Conservation (phyloP, 2,329 filamentous ascomycete genomes). For the Paracoccidioides lutzii region DNA sequence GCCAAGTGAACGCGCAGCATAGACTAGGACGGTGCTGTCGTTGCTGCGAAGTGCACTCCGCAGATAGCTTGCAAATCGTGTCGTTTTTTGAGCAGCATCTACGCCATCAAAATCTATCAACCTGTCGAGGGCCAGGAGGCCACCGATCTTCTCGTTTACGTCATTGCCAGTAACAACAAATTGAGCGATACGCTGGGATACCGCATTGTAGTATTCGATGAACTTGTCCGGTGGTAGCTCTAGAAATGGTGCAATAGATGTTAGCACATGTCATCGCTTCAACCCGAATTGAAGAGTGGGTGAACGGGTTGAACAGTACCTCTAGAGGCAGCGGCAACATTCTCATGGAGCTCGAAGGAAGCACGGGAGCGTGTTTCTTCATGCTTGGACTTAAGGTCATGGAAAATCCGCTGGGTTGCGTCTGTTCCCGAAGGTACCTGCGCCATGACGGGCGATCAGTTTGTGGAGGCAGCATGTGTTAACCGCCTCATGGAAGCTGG, state of each 20-base stretch:
- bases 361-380: conserved; percentile 37
- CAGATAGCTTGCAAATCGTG: conserved; percentile 82
- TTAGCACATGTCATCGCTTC: neutral
- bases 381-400: conserved; percentile 45
- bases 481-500: conserved; percentile 1
- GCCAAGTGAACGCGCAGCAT: conserved; percentile 77
- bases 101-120: conserved; percentile 95
- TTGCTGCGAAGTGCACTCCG: conserved; percentile 79
- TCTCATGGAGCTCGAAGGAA: conserved; percentile 36
- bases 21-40: conserved; percentile 80
- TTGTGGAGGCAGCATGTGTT: neutral
- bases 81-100: conserved; percentile 85
- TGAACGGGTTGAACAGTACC: conserved; percentile 20
- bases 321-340: conserved; percentile 34
- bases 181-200: conserved; percentile 52
- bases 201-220: conserved; percentile 52
- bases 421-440: conserved; percentile 35
- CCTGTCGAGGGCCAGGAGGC: conserved; percentile 80
- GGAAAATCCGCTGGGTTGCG: conserved; percentile 43
- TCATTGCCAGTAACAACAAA: conserved; percentile 79
- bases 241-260: conserved; percentile 18
- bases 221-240: conserved; percentile 77
- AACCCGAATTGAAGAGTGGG: neutral
- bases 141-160: conserved; percentile 76
- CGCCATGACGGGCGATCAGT: conserved; percentile 27